These are phyloP conservation scores for Solanum ossicruentum DNA, from an alignment of 257 asterid species.

Conservation along the genomic window DNA sequence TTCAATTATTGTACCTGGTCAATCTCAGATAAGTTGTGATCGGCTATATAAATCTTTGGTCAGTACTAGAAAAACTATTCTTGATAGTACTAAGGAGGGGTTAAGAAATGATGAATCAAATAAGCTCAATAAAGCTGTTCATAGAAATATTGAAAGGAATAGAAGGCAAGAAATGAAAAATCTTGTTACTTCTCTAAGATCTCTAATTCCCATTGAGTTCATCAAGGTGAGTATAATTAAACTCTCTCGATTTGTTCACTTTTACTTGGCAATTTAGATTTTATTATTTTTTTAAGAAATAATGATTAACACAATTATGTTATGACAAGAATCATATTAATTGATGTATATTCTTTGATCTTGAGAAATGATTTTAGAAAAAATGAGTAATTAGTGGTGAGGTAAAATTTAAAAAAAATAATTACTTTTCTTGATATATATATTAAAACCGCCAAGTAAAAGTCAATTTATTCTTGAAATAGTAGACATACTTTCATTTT, in stretches of 20 bases:
- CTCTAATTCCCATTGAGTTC: background rate
- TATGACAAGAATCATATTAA: background rate
- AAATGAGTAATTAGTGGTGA: too few species aligned
- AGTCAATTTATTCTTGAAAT: background rate
- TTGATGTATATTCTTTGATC: background rate
- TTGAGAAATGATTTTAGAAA: too few species aligned
- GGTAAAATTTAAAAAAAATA: too few species aligned
- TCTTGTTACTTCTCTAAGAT: background rate
- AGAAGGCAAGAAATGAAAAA: background rate
- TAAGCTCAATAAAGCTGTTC: background rate
- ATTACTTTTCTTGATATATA: too few species aligned
- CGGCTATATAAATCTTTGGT: background rate
- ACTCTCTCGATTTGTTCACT: background rate
- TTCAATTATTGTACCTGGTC: background rate
- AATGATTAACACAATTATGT: too few species aligned
- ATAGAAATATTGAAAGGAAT: background rate
- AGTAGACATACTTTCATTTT: background rate
- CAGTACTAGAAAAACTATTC: background rate
- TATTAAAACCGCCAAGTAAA: too few species aligned
- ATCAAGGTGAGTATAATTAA: background rate
- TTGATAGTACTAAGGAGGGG: background rate
- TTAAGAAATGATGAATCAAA: background rate
- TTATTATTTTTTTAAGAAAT: too few species aligned
- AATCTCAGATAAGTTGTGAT: background rate
- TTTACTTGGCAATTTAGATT: background rate